These are phyloP conservation scores for Hemileia vastatrix DNA, from an alignment of 1,284 basidiomycete species.

Conservation along the genomic window DNA sequence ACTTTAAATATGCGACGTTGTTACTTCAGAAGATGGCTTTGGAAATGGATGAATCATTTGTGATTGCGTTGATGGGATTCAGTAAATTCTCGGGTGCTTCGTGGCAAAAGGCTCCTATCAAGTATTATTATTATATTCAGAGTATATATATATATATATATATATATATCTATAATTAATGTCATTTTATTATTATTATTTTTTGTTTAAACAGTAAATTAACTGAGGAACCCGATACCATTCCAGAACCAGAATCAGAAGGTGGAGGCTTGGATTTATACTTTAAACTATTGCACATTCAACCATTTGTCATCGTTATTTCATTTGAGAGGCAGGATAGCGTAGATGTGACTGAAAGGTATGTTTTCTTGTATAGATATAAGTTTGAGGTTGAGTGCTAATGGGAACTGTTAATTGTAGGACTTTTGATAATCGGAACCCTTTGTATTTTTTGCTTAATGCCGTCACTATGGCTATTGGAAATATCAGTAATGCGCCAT, in stretches of 20 bases:
- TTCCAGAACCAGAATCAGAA: slow-evolving; percentile 66
- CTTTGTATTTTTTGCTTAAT: slow-evolving; percentile 84
- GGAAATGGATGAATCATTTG: slow-evolving; percentile 91
- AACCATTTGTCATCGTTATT: slow-evolving; percentile 81
- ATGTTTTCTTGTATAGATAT: slow-evolving; percentile 37
- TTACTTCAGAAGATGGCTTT: slow-evolving; percentile 89
- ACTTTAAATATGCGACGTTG: slow-evolving; percentile 94
- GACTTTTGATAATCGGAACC: slow-evolving; percentile 75
- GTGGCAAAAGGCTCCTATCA: slow-evolving; percentile 60
- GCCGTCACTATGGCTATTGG: slow-evolving; percentile 94
- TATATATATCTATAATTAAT: neutral
- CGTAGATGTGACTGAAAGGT: slow-evolving; percentile 88
- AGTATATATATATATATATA: neutral
- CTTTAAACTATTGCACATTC: slow-evolving; percentile 93
- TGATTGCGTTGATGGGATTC: slow-evolving; percentile 86
- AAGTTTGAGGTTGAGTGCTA: neutral
- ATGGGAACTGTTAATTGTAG: neutral
- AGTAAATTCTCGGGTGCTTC: slow-evolving; percentile 80
- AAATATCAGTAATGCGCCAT: slow-evolving; percentile 92
- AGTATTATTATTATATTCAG: neutral
- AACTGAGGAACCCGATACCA: slow-evolving; percentile 62
- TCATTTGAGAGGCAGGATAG: slow-evolving; percentile 97
- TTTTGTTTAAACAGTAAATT: slow-evolving; percentile 54
- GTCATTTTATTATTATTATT: neutral
- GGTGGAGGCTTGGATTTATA: slow-evolving; percentile 67